Evolutionary conservation across 2,329 filamentous ascomycete species (phyloP), one percentile per base, ranked within the genome.

Genomic region (Sporothrix brunneoviolacea): DNA sequence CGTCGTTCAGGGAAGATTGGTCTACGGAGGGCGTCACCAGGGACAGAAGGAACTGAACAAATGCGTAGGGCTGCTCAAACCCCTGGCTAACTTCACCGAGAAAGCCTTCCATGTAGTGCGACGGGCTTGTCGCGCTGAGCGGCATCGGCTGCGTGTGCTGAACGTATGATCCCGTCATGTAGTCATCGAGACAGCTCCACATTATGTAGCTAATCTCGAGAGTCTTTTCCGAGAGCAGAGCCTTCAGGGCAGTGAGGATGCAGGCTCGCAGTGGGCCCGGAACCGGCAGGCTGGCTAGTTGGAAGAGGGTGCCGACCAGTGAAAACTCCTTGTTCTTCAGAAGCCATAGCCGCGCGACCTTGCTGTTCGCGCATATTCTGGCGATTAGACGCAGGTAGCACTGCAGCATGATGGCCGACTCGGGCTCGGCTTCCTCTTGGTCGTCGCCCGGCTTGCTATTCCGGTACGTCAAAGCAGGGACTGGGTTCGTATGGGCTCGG

Each of bases 331-430:
- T 56, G 43, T 66, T 77, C 19, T 83, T 66, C 19, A 94, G 70
- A 53, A 97, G 75, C 73, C 85, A 95, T 30, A 78, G 70, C 44
- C 91, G 79, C 2, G 89, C 86, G 18, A 74, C 71, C 52, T 78
- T 73, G 61, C 88, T 95, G 62, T 91, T 82, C 19, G 78, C 75
- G 55, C 85, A 84, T 9, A 98, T 73, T 65, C 94, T 89, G 4
- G 88, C 82, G 59, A 95, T 86, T 5, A 98, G 76, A 27, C 91
- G 83, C 47, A 98, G 75, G 64, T 97, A 97, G 59, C 89, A 91
- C 63, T 96, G 90, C 24, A 98, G 75, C 88, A 98, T 96, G 68
- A 95, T 87, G n/a, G 86, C 84, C 36, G 88, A 94, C 65, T 98
- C 94, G 4, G 90, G 88, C 63, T 96, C 91, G 24, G 77, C 75